Evolutionary conservation across 805 yeast species (phyloP), one percentile per base, ranked within the genome.

Genomic region (Blastobotrys terrestris): DNA sequence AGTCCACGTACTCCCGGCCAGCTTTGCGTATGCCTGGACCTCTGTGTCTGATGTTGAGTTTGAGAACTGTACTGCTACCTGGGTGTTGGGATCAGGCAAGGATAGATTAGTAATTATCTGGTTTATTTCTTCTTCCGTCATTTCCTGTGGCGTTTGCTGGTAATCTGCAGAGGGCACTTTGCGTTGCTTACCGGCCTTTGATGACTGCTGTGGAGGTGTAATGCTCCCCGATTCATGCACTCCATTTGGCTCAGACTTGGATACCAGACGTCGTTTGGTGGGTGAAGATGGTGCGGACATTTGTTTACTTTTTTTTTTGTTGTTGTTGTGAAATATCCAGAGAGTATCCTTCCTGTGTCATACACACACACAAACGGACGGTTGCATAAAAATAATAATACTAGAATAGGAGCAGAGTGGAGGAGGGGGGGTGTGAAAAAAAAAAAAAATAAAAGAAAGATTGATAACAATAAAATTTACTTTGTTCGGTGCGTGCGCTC

Each of bases 1-100:
- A 1, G 99, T 92, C 99, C 99, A 94, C 63, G 81, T 82, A 39
- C 77, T 58, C 6, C 99, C 99, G 0, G 97, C 91, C 47, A 94
- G 84, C 68, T 94, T 94, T 39, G 97, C 99, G 68, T 92, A 94
- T 0, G 99, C 99, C 71, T 91, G 96, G n/a, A 94, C 91, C 66
- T 91, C 96, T 3, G 75, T 65, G 40, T 76, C 78, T 20, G 62
- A 52, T 55, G 81, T 80, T 49, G 83, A 88, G 67, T 94, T 94
- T 52, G 92, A 81, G 65, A 79, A 87, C 21, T 72, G 77, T 46
- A 72, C 72, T 11, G 95, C 80, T 3, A 91, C 98, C 57, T 80
- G 79, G 1, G 96, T 89, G 18, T 75, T 75, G 43, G 86, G 87
- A 21, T 82, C 83, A 0, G 98, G 97, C 11, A 77, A 72, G 11